A percentile compares a stretch with the other conserved stretches of the same genome.
Conservation (phyloP, 169 alveolate genomes). For the Plasmodium billcollinsi region DNA sequence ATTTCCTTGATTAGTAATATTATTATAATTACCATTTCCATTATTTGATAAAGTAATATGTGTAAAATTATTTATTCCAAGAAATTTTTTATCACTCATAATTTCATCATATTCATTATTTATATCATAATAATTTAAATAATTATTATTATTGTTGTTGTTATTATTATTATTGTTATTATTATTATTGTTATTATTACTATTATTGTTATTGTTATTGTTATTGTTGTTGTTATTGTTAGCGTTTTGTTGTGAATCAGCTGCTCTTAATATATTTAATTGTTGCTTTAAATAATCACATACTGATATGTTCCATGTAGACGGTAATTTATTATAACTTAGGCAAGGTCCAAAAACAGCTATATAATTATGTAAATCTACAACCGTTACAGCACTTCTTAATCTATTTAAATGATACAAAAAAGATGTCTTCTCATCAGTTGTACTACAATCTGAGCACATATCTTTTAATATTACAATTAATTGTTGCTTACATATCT, state of each 20-base stretch:
- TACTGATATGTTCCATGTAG: constrained; percentile 73
- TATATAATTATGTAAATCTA: constrained; percentile 71
- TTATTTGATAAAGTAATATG: neutral
- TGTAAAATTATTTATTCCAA: neutral
- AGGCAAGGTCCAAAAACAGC: constrained; percentile 74
- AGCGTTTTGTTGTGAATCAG: constrained; percentile 63
- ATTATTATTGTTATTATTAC: constrained; percentile 32
- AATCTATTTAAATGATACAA: constrained; percentile 63
- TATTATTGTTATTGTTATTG: constrained; percentile 8
- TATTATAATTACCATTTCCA: neutral
- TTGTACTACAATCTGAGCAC: constrained; percentile 49
- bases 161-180: constrained; percentile 11
- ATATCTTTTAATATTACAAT: constrained; percentile 64
- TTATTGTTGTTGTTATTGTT: constrained; percentile 9
- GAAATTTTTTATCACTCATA: constrained; percentile 22
- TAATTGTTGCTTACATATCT: constrained; percentile 68
- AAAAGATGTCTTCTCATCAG: constrained; percentile 62
- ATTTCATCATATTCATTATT: constrained; percentile 57
- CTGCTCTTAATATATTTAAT: constrained; percentile 53
- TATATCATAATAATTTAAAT: constrained; percentile 28
- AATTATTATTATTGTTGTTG: neutral
- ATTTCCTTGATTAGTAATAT: constrained; percentile 10
- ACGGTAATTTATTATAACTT: constrained; percentile 68
- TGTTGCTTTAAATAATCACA: constrained; percentile 63
- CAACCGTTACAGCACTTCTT: constrained; percentile 71